phyloP scores from a whole-genome alignment of 2,329 filamentous ascomycete genomes.

The Cryphonectria naterciae region DNA sequence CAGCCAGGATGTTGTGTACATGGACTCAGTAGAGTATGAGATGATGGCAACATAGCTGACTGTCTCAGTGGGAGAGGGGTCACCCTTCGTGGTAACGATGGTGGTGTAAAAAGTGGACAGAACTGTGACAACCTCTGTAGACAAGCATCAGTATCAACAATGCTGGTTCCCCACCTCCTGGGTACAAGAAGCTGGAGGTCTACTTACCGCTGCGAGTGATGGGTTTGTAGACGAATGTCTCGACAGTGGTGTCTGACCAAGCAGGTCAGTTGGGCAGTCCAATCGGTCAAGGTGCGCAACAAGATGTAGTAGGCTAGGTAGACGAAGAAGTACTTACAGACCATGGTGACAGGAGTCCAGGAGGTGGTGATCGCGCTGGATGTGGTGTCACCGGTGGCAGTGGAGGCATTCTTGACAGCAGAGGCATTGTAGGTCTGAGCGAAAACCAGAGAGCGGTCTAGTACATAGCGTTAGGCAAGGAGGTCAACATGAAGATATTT shows the following conservation, averaged over 20 bases:
- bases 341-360: slow-evolving; percentile 5
- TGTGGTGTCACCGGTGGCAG: too few relatives aligned
- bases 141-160: background rate
- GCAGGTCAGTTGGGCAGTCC: background rate
- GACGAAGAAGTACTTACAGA: background rate
- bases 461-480: background rate
- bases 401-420: background rate
- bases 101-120: background rate
- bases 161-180: background rate
- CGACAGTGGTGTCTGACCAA: background rate
- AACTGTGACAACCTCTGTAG: background rate
- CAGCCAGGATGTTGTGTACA: slow-evolving; percentile 4
- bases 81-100: background rate
- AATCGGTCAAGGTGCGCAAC: background rate
- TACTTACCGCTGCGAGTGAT: slow-evolving; percentile 3
- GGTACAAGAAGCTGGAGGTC: background rate
- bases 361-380: background rate
- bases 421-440: background rate
- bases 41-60: background rate
- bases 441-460: background rate
- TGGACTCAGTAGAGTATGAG: background rate
- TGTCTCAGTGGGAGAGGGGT: background rate
- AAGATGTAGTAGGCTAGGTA: background rate
- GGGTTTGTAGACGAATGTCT: background rate
- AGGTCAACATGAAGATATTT: background rate